Percentiles rank a stretch among this genome's conserved stretches.
Evolutionary conservation across 108 stramenopile species (phyloP).

Genomic region (Mayamaea pseudoterrestris): DNA sequence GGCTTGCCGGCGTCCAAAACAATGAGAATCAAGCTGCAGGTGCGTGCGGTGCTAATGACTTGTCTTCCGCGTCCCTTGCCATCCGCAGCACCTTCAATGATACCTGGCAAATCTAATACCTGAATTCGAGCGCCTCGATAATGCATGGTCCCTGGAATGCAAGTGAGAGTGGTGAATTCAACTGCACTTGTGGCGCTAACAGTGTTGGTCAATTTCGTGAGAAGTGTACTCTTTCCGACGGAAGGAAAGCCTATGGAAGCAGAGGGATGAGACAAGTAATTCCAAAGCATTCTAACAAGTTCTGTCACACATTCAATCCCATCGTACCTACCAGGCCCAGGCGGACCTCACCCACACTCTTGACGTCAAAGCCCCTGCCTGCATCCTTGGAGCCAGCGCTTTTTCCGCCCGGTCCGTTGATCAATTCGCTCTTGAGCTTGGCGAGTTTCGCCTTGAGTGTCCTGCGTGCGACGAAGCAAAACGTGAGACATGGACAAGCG

Average conservation of each 20-base stretch:
- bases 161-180: constrained; percentile 98
- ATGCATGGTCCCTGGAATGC: constrained; percentile 98
- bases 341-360: constrained; percentile 91
- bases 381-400: constrained; percentile 87
- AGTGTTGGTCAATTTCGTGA: constrained; percentile 93
- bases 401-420: constrained; percentile 78
- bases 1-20: constrained; percentile 92
- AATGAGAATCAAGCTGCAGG: constrained; percentile 94
- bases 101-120: constrained; percentile 96
- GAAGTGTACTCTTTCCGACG: constrained; percentile 94
- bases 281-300: too few relatives aligned
- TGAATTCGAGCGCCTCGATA: constrained; percentile 96
- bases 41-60: constrained; percentile 90
- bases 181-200: constrained; percentile 90
- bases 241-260: constrained; percentile 99
- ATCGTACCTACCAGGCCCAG: constrained; percentile 90
- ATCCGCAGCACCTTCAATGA: constrained; percentile 98
- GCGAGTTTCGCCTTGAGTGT: constrained; percentile 98
- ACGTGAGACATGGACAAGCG: not conserved
- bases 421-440: constrained; percentile 80
- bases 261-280: too few relatives aligned
- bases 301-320: too few relatives aligned
- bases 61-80: constrained; percentile 96
- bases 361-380: constrained; percentile 95
- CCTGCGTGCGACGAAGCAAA: too few relatives aligned